phyloP scores from a whole-genome alignment of 2,329 filamentous ascomycete species.

The Rutstroemia sp. region DNA sequence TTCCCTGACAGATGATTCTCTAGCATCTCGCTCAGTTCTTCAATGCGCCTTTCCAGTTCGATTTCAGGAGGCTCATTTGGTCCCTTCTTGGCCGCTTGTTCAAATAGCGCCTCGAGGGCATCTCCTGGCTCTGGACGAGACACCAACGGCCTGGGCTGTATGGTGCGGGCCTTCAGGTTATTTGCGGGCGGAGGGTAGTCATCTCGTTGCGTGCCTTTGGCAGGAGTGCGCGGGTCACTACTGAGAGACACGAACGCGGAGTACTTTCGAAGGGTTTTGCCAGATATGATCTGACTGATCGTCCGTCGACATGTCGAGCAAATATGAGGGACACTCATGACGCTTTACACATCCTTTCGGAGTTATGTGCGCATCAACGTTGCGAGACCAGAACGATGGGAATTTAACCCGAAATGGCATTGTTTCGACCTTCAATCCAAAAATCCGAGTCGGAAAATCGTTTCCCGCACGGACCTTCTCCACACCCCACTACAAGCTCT shows the following conservation, averaged over 20 bases:
- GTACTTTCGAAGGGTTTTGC: slow-evolving; percentile 15
- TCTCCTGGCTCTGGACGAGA: slow-evolving; percentile 15
- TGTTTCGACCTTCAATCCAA: too few relatives aligned
- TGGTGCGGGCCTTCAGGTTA: background rate
- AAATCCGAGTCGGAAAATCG: too few relatives aligned
- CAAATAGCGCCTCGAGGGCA: slow-evolving; percentile 28
- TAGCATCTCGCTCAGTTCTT: slow-evolving; percentile 25
- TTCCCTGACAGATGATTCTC: slow-evolving; percentile 14
- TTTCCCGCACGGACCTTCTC: too few relatives aligned
- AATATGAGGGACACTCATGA: slow-evolving; percentile 24
- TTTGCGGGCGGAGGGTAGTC: background rate
- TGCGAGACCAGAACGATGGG: too few relatives aligned
- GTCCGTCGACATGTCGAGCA: slow-evolving; percentile 26
- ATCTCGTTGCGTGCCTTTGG: background rate
- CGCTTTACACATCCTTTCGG: background rate
- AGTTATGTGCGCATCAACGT: background rate
- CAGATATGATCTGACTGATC: slow-evolving; percentile 14
- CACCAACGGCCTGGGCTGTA: background rate
- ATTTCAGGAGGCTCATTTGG: slow-evolving; percentile 11
- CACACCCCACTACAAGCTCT: too few relatives aligned
- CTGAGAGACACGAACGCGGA: slow-evolving; percentile 20
- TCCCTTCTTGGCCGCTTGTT: slow-evolving; percentile 19
- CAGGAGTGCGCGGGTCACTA: background rate
- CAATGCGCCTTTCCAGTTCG: slow-evolving; percentile 23
- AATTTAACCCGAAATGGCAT: too few relatives aligned